Conservation (phyloP, 139 green algal species). For the Closterium sp. region DNA sequence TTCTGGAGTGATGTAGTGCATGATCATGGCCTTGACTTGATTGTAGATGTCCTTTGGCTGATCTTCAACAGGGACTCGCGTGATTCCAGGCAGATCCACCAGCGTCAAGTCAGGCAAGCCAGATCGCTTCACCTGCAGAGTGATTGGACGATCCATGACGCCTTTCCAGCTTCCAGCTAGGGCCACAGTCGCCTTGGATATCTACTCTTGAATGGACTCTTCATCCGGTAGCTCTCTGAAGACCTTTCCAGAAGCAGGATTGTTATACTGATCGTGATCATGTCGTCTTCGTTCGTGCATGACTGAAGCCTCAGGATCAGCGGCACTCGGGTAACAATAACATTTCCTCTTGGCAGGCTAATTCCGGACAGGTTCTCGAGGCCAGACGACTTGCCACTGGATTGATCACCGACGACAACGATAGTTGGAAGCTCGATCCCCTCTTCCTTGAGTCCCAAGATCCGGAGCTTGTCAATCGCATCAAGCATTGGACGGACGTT, state of each 20-base stretch:
- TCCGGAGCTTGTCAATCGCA: slow-evolving; percentile 34
- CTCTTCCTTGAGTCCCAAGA: slow-evolving; percentile 9
- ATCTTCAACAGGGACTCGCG: slow-evolving; percentile 85
- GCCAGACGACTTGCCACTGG: slow-evolving; percentile 32
- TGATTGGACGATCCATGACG: slow-evolving; percentile 18
- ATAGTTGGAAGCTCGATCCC: slow-evolving; percentile 29
- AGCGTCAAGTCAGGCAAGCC: slow-evolving; percentile 75
- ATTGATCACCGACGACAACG: slow-evolving; percentile 38
- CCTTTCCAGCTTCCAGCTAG: not conserved
- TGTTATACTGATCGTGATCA: slow-evolving; percentile 17
- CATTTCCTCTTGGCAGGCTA: slow-evolving; percentile 31
- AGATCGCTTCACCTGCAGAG: not conserved
- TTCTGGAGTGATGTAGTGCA: slow-evolving; percentile 45
- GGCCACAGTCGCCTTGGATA: slow-evolving; percentile 6
- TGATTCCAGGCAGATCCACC: slow-evolving; percentile 92
- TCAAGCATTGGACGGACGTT: slow-evolving; percentile 35
- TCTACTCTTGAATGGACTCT: slow-evolving; percentile 18
- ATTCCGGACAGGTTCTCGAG: slow-evolving; percentile 29
- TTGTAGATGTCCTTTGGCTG: slow-evolving; percentile 85
- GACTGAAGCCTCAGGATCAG: slow-evolving; percentile 21
- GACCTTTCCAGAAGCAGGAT: not conserved
- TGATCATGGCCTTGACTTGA: slow-evolving; percentile 46
- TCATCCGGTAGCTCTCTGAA: not conserved
- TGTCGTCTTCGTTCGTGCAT: not conserved
- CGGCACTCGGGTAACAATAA: slow-evolving; percentile 38